Conservation (phyloP, 73 alveolate species). For the Blepharisma japonicum region DNA sequence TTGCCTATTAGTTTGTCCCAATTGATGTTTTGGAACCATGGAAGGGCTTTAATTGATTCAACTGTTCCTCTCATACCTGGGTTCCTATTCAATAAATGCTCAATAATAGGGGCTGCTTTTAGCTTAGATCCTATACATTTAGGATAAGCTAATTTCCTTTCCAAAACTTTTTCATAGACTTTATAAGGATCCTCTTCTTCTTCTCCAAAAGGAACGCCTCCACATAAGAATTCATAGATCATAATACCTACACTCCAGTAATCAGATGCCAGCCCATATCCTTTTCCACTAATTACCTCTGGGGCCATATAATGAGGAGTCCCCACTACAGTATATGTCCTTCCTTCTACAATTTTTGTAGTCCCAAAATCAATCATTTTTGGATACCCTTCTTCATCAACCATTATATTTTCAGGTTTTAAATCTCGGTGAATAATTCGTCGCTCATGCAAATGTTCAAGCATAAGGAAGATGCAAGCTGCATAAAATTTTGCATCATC, state of each 20-base stretch:
- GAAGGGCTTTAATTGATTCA: constrained; percentile 67
- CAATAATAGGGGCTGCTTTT: constrained; percentile 36
- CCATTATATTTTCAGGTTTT: constrained; percentile 76
- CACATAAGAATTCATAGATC: constrained; percentile 55
- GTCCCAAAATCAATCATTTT: constrained; percentile 73
- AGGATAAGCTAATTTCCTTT: constrained; percentile 37
- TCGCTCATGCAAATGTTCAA: constrained; percentile 69
- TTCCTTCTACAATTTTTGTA: constrained; percentile 62
- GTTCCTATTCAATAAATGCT: constrained; percentile 37
- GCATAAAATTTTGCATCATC: constrained; percentile 62
- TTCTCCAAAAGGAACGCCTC: constrained; percentile 55
- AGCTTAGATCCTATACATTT: constrained; percentile 23
- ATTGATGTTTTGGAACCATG: constrained; percentile 75
- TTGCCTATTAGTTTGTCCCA: constrained; percentile 6
- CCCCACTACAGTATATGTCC: constrained; percentile 70
- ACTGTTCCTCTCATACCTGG: constrained; percentile 43
- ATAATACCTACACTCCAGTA: constrained; percentile 56
- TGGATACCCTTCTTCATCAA: constrained; percentile 65
- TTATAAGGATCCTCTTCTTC: constrained; percentile 45
- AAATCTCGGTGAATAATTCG: constrained; percentile 66
- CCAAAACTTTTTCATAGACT: constrained; percentile 37
- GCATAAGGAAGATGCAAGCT: constrained; percentile 61
- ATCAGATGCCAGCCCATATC: constrained; percentile 55
- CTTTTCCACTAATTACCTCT: constrained; percentile 61
- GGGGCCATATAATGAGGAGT: constrained; percentile 73